Conservation (phyloP, 2,329 filamentous ascomycete species). For the Alternaria sp. region DNA sequence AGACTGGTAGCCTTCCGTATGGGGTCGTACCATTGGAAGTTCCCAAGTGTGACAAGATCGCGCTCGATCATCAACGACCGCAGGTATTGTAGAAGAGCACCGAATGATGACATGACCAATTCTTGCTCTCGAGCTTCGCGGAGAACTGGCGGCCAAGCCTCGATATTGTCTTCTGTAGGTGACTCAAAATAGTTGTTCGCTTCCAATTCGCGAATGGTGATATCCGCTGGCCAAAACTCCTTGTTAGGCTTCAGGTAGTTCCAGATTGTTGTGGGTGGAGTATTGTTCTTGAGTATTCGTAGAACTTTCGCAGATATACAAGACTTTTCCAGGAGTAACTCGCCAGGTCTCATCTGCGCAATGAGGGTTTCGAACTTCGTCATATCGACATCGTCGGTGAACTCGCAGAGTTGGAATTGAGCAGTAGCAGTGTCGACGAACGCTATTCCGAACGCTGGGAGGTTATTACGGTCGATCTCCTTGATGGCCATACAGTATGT, state of each 20-base stretch:
- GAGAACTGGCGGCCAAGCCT: slow-evolving; percentile 81
- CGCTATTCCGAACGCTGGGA: slow-evolving; percentile 86
- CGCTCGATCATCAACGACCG: slow-evolving; percentile 84
- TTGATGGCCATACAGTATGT: slow-evolving; percentile 97
- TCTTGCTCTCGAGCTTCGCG: slow-evolving; percentile 78
- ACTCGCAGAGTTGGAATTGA: slow-evolving; percentile 92
- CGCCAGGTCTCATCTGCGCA: slow-evolving; percentile 87
- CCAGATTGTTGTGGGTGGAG: slow-evolving; percentile 90
- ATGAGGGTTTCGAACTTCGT: slow-evolving; percentile 98
- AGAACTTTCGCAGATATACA: slow-evolving; percentile 86
- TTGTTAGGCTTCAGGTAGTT: slow-evolving; percentile 86
- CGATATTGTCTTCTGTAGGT: slow-evolving; percentile 63
- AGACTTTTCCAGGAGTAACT: slow-evolving; percentile 85
- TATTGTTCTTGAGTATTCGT: slow-evolving; percentile 96
- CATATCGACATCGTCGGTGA: slow-evolving; percentile 88
- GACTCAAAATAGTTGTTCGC: slow-evolving; percentile 79
- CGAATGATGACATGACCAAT: slow-evolving; percentile 86
- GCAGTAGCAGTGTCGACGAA: slow-evolving; percentile 97
- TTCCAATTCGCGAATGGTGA: slow-evolving; percentile 81
- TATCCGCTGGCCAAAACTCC: slow-evolving; percentile 91
- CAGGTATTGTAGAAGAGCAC: slow-evolving; percentile 87
- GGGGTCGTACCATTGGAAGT: slow-evolving; percentile 90
- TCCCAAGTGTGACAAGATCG: slow-evolving; percentile 85
- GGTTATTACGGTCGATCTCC: slow-evolving; percentile 69
- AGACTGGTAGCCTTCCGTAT: slow-evolving; percentile 90